Evolutionary conservation across 768 basidiomycete genomes (phyloP).

Genomic region (Suillus fuscotomentosus): DNA sequence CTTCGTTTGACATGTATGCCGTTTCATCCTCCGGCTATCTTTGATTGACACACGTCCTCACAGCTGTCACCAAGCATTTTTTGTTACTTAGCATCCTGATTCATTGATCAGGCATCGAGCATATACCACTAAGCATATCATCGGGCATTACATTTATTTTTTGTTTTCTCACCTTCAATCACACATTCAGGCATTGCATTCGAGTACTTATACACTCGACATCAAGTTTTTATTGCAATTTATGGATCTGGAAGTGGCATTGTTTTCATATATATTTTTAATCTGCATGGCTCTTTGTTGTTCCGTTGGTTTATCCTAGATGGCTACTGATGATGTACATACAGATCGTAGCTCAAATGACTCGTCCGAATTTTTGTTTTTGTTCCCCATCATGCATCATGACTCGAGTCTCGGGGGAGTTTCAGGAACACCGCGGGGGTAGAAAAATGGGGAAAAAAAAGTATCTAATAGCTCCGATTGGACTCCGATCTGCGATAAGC

Average conservation of each 20-base stretch:
- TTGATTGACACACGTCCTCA: neutral
- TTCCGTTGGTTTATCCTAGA: neutral
- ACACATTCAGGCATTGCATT: constrained; percentile 1
- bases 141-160: neutral
- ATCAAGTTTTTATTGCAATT: neutral
- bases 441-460: neutral
- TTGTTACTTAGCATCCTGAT: neutral
- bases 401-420: neutral
- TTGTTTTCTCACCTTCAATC: neutral
- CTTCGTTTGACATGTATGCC: neutral
- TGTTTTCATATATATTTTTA: neutral
- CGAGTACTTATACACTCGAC: neutral
- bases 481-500: constrained; percentile 3
- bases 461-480: neutral
- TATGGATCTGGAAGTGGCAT: neutral
- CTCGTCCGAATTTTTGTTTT: neutral
- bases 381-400: neutral
- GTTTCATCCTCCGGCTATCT: neutral
- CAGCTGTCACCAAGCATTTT: neutral
- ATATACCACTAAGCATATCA: neutral
- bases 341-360: neutral
- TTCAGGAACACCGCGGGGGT: neutral
- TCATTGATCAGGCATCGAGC: neutral
- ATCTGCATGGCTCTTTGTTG: neutral
- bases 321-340: neutral